phyloP scores from a whole-genome alignment of 31 red algal genomes.

The Porphyra umbilicalis region DNA sequence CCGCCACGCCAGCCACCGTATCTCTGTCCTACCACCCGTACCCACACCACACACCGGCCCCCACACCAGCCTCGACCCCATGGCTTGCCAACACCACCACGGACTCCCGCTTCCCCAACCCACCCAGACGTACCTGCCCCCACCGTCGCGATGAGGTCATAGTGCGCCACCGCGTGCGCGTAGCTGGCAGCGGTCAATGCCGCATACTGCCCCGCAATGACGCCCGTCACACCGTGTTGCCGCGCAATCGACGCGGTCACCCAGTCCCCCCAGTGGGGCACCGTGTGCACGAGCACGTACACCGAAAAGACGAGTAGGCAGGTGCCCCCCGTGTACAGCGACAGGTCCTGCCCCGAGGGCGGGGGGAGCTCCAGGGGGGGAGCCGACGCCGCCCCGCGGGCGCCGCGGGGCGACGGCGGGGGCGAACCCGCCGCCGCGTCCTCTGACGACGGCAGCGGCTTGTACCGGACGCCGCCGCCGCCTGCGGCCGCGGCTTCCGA shows the following conservation, averaged over 20 bases:
- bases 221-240: conserved; percentile 43
- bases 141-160: conserved; percentile 53
- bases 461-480: background rate
- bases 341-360: conserved; percentile 51
- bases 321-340: conserved; percentile 46
- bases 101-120: too few species aligned
- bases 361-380: conserved; percentile 17
- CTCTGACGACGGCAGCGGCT: background rate
- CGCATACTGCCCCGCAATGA: conserved; percentile 54
- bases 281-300: conserved; percentile 55
- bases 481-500: background rate
- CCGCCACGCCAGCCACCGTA: background rate
- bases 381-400: background rate
- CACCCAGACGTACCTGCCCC: conserved; percentile 18
- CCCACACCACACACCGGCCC: too few species aligned
- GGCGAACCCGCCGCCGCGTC: background rate
- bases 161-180: conserved; percentile 62
- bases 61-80: too few species aligned
- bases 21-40: background rate
- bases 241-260: conserved; percentile 45
- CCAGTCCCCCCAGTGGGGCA: conserved; percentile 50
- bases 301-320: conserved; percentile 46
- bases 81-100: too few species aligned
- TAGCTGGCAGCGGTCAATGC: conserved; percentile 39
- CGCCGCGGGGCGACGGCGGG: background rate